phyloP scores from a whole-genome alignment of 495 filamentous ascomycete genomes.

The Xylaria sp. region DNA sequence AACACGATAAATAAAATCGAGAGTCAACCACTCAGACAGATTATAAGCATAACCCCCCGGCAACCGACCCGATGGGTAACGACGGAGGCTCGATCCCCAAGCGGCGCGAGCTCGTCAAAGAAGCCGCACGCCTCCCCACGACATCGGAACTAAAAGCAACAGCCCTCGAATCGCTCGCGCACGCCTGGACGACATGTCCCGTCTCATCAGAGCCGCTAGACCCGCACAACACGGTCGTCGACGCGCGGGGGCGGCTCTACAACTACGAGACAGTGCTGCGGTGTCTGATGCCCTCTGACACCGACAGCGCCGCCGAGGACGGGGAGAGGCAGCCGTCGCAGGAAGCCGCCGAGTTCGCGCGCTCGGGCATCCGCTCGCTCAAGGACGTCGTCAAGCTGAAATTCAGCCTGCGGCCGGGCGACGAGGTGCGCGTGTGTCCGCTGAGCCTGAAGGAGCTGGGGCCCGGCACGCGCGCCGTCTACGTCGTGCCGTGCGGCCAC shows the following conservation, averaged over 20 bases:
- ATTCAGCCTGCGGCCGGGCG: constrained; percentile 51
- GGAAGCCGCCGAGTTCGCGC: constrained; percentile 61
- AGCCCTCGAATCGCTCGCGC: constrained; percentile 78
- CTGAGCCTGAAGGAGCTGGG: constrained; percentile 88
- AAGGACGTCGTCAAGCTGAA: constrained; percentile 90
- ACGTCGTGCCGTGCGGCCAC: constrained; percentile 94
- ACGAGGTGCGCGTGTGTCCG: constrained; percentile 76
- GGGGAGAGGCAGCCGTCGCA: not conserved
- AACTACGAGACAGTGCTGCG: constrained; percentile 92
- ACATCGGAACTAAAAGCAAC: constrained; percentile 91
- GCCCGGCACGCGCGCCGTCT: constrained; percentile 78
- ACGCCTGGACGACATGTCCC: constrained; percentile 86
- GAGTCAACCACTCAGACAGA: not conserved
- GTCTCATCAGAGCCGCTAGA: constrained; percentile 78
- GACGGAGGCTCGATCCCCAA: constrained; percentile 91
- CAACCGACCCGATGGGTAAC: constrained; percentile 77
- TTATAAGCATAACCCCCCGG: not conserved
- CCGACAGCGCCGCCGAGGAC: constrained; percentile 50
- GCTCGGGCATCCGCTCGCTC: constrained; percentile 76
- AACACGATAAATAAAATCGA: not conserved
- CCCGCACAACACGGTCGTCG: constrained; percentile 77
- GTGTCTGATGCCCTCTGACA: constrained; percentile 75
- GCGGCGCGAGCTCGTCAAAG: constrained; percentile 92
- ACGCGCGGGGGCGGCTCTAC: constrained; percentile 85
- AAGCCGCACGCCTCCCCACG: constrained; percentile 79